Evolutionary conservation across 208 protist genomes (phyloP).

Genomic region (Crithidia brevicula): DNA sequence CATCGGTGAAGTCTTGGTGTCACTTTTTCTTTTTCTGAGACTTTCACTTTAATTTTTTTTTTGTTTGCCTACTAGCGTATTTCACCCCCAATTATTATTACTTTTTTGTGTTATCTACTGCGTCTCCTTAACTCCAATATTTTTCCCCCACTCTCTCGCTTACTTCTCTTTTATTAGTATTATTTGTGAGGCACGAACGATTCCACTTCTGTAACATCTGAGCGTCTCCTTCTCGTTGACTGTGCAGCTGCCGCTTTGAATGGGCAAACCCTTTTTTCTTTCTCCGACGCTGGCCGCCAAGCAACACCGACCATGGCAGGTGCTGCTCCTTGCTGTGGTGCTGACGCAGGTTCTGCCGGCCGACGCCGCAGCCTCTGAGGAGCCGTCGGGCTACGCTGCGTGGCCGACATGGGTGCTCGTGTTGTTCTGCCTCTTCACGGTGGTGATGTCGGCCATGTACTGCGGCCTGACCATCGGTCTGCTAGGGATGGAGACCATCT

Average conservation of each 20-base stretch:
- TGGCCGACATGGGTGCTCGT: slow-evolving; percentile 56
- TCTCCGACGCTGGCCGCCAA: neutral
- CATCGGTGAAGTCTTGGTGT: no score
- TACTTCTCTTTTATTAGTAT: no score
- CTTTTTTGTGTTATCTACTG: neutral
- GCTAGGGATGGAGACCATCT: slow-evolving; percentile 80
- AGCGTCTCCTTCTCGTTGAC: neutral
- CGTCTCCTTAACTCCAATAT: neutral
- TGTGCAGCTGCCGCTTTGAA: neutral
- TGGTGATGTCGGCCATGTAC: slow-evolving; percentile 79
- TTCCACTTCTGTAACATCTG: no score
- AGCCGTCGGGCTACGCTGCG: slow-evolving; percentile 42
- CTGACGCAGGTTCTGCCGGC: slow-evolving; percentile 6
- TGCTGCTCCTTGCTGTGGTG: slow-evolving; percentile 17
- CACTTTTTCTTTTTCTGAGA: no score
- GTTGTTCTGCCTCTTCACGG: slow-evolving; percentile 45
- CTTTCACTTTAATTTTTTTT: no score
- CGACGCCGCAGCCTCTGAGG: slow-evolving; percentile 6
- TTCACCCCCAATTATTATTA: no score
- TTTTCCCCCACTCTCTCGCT: neutral
- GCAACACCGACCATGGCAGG: slow-evolving; percentile 5
- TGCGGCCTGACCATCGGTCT: slow-evolving; percentile 83
- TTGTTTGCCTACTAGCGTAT: no score
- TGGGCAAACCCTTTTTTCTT: neutral
- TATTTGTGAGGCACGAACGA: no score